Conservation (phyloP, 73 alveolate genomes). For the Durusdinium trenchii region DNA sequence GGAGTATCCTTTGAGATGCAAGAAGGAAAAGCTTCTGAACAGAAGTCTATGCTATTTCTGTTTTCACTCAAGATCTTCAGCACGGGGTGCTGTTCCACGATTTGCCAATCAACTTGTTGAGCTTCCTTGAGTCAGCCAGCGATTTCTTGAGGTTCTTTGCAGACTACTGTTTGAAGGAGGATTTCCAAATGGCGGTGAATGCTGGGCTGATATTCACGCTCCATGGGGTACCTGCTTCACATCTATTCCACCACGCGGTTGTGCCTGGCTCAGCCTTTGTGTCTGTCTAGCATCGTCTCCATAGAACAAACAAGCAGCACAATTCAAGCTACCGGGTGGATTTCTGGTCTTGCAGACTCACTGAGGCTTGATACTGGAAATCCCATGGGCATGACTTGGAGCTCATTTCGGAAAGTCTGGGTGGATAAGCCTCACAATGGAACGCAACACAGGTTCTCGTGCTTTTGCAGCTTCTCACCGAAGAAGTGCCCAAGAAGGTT, state of each 20-base stretch:
- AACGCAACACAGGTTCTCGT: too few relatives aligned
- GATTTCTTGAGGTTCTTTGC: not conserved
- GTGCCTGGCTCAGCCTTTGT: not conserved
- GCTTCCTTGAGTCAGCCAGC: too few relatives aligned
- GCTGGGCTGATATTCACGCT: slow-evolving; percentile 31
- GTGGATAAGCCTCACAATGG: not conserved
- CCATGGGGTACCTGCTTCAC: slow-evolving; percentile 9
- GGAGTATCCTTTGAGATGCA: not conserved
- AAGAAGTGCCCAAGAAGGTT: too few relatives aligned
- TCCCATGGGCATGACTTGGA: not conserved
- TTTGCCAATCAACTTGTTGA: not conserved
- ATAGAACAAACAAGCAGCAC: not conserved
- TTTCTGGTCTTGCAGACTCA: slow-evolving; percentile 4
- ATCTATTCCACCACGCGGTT: not conserved
- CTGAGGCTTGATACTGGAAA: not conserved
- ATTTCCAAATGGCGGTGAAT: slow-evolving; percentile 22
- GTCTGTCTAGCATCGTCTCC: not conserved
- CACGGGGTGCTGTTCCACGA: too few relatives aligned
- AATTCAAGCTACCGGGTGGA: not conserved
- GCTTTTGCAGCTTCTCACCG: too few relatives aligned
- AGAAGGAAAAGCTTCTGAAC: too few relatives aligned
- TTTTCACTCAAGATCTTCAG: too few relatives aligned
- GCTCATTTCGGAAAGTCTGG: not conserved
- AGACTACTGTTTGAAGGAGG: slow-evolving; percentile 20
- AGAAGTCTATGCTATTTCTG: too few relatives aligned